Base-by-base conservation (phyloP, 345 rosid species). In the Balakata baccata region DNA sequence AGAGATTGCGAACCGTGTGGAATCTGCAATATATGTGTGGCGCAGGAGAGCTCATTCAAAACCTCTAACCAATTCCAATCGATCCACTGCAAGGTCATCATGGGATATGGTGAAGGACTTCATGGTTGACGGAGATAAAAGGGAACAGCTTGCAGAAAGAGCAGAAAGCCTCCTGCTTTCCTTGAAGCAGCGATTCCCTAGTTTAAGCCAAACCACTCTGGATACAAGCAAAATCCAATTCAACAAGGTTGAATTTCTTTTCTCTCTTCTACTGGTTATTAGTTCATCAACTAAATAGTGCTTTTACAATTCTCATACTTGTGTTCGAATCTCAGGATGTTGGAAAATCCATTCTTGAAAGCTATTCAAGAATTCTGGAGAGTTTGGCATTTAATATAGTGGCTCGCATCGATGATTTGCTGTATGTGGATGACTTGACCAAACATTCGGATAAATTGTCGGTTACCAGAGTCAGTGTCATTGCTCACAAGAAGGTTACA, bases 321-420 rank as follows among this genome's bases (percentile, higher is more conserved):
- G n/a, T 51, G 34, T 23, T 45, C n/a, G 17, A 56, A 2, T 59
- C 65, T 29, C 64, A 96, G 99, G 99, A 96, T 84, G 89, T 96
- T 11, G 98, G 99, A n/a, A 96, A 96, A 83, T 96, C 99, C 50
- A 91, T 96, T 66, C 75, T 93, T 46, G 98, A 96, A 88, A 90
- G 97, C 85, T 96, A 93, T 77, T 91, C 98, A 2, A 83, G 98
- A 81, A 94, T 93, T 39, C 80, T 96, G 75, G 99, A 96, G 80
- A 96, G 99, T 84, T 85, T 96, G 71, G 97, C 99, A 7, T 96
- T 88, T 81, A 96, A 93, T 67, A 88, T 93, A 0, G 93, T 96
- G 5, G 96, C 99, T 20, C 94, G 99, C 3, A 87, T 96, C 3
- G 98, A 96, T 69, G 99, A 96, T 78, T 74, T 93, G 64, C 87